Evolutionary conservation across 2,329 filamentous ascomycete species (phyloP), one percentile per base, ranked within the genome.

Genomic region (Colletotrichum lindemuthianum): DNA sequence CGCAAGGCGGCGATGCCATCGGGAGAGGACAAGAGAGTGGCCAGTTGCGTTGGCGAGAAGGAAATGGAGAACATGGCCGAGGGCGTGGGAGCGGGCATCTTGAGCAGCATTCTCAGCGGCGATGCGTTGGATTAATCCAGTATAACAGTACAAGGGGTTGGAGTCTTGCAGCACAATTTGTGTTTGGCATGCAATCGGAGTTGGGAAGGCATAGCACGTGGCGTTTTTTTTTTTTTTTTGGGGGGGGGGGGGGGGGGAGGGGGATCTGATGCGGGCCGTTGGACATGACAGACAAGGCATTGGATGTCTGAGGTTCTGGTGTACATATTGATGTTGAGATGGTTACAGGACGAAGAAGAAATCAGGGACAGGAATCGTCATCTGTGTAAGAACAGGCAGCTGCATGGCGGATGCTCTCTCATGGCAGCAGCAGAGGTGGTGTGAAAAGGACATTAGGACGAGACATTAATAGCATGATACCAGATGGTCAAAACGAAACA

Each of bases 41-140:
- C 90, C 3, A 93, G 92, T 77, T 92, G 88, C 73, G 90, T 94
- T 16, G 88, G 89, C n/a, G 89, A 92, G 73, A 90, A 87, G 72
- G 93, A 97, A 78, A 84, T 97, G 68, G 86, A 90, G 69, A 84
- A 85, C 60, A 89, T 91, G 58, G 86, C 93, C 44, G 86, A 89
- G 24, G 86, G 86, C 4, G 75, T 87, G 4, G 88, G 87, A 1
- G 82, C 82, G 6, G 86, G 86, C 44, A 90, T 90, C 69, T 72
- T 90, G 71, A 83, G 77, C 71, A 87, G 83, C 72, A 90, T 90
- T 69, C 70, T 90, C 72, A 86, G 82, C 70, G 88, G 86, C 44
- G 86, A 88, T 69, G 84, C 84, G 44, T 77, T 88, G 76, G 85
- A 88, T 70, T 86, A 33, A 67, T 63, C 34, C n/a, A 59, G 10